Evolutionary conservation across 345 rosid genomes (phyloP).

Genomic region (Noccaea caerulescens): DNA sequence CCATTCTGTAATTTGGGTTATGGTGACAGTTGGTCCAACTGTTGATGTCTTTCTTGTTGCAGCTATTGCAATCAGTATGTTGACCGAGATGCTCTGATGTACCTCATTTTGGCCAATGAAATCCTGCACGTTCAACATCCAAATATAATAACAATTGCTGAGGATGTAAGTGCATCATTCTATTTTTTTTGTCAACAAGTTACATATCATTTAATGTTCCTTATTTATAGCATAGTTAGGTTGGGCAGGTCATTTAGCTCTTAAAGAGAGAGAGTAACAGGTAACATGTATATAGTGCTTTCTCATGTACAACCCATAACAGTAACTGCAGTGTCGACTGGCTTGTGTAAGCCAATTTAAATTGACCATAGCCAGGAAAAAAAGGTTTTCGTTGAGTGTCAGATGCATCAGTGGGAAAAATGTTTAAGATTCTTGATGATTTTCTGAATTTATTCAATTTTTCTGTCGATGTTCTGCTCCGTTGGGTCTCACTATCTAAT

Average conservation of each 20-base stretch:
- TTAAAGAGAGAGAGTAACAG: not conserved
- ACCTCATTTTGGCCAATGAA: conserved; percentile 94
- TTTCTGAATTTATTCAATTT: not conserved
- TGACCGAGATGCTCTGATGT: conserved; percentile 85
- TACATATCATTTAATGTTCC: conserved; percentile 10
- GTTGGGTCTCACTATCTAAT: conserved; percentile 18
- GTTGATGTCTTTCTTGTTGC: conserved; percentile 44
- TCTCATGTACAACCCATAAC: conserved; percentile 27
- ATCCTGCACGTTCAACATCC: conserved; percentile 83
- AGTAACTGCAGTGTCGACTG: conserved; percentile 11
- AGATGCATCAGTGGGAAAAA: conserved; percentile 4
- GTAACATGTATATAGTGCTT: conserved; percentile 16
- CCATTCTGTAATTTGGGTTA: conserved; percentile 25
- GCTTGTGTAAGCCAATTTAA: conserved; percentile 24
- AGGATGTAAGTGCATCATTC: conserved; percentile 67
- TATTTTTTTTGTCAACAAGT: not conserved
- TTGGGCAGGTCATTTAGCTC: conserved; percentile 13
- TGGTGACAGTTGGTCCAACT: conserved; percentile 26
- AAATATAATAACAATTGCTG: conserved; percentile 87
- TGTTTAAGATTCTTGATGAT: conserved; percentile 4
- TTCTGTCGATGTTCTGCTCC: conserved; percentile 11
- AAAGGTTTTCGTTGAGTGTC: not conserved
- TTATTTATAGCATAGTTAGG: conserved; percentile 10
- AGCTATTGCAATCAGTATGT: conserved; percentile 96
- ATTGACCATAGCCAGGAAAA: conserved; percentile 14